Percentiles rank a stretch among this genome's conserved stretches.
Conservation (phyloP, 352 stramenopile species). For the Albugo candida region DNA sequence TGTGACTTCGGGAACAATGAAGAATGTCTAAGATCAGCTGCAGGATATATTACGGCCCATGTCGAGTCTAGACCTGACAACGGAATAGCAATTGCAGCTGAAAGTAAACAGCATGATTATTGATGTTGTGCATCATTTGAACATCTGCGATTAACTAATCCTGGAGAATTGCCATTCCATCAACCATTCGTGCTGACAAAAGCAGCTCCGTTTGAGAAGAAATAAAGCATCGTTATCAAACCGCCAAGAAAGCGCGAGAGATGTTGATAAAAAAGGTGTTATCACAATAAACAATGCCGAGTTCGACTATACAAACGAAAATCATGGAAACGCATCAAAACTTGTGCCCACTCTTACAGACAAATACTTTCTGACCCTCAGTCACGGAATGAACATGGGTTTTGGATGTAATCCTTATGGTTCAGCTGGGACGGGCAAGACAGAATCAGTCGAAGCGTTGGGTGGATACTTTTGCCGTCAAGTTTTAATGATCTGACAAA, state of each 20-base stretch:
- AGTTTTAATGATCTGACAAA: slow-evolving; percentile 25
- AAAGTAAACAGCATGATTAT: slow-evolving; percentile 91
- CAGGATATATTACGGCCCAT: slow-evolving; percentile 18
- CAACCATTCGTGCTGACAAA: slow-evolving; percentile 83
- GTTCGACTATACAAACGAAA: slow-evolving; percentile 90
- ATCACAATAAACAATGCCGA: slow-evolving; percentile 61
- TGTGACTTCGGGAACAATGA: slow-evolving; percentile 52
- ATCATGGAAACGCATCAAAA: slow-evolving; percentile 86
- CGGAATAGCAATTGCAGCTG: slow-evolving; percentile 74
- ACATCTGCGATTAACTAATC: slow-evolving; percentile 83
- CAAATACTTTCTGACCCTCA: slow-evolving; percentile 89
- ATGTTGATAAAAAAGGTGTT: slow-evolving; percentile 12
- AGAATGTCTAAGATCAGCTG: slow-evolving; percentile 41
- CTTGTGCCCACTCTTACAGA: slow-evolving; percentile 90
- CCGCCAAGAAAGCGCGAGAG: too few species aligned
- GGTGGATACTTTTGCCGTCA: slow-evolving; percentile 79
- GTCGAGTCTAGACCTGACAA: slow-evolving; percentile 71
- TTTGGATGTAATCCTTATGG: slow-evolving; percentile 56
- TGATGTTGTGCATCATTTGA: slow-evolving; percentile 90
- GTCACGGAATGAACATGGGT: slow-evolving; percentile 80
- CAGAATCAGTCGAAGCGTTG: slow-evolving; percentile 87
- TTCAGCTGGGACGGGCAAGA: slow-evolving; percentile 88
- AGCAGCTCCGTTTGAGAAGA: slow-evolving; percentile 86
- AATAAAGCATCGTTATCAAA: slow-evolving; percentile 15
- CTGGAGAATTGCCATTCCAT: slow-evolving; percentile 25